Base-by-base conservation (phyloP, 805 yeast genomes). In the Kluyveromyces starmeri region DNA sequence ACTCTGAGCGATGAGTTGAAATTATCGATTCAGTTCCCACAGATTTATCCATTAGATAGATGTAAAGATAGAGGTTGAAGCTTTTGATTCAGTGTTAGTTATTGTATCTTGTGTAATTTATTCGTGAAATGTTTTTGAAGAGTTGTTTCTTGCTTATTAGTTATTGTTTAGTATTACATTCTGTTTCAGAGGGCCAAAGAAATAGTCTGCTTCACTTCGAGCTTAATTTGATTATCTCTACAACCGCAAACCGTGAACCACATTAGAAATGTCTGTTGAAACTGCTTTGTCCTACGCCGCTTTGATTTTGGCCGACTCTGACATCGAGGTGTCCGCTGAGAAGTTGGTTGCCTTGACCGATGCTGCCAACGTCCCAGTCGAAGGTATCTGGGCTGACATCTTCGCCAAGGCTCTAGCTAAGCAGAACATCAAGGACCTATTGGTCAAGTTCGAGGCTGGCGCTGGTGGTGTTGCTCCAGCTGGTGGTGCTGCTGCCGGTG, bases 251-350 rank as follows among this genome's bases (percentile, higher is more conserved):
- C 37, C 33, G 42, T 34, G 38, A 32, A 28, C 33, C 34, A 7
- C 33, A 35, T 34, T 32, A 40, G 65, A 55, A 65, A 82, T 83
- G 92, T 82, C 94, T 67, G 53, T 64, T 44, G 95, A 86, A 76
- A 76, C 94, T 61, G 78, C 89, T 64, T 84, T 85, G 64, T 83
- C 96, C 57, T 86, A 85, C 83, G 97, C 98, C 67, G 95, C 97
- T 63, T 79, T 89, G 69, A 86, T 89, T 73, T 77, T 89, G 69
- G 95, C 96, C 53, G 98, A 89, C 65, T 84, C 96, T 61, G 96
- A 85, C 61, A 71, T 85, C 62, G 96, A 88, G 69, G 76, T 92
- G 78, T 75, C 95, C 44, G 51, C 86, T 54, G 88, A 78, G 63
- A 81, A 81, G 73, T 73, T 82, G 61, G 59, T 71, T 59, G 70